Percentiles rank a stretch among this genome's conserved stretches.
These are phyloP conservation scores for Trichoderma atroviride DNA, from an alignment of 2,329 filamentous ascomycete genomes.

Conservation along the genomic window DNA sequence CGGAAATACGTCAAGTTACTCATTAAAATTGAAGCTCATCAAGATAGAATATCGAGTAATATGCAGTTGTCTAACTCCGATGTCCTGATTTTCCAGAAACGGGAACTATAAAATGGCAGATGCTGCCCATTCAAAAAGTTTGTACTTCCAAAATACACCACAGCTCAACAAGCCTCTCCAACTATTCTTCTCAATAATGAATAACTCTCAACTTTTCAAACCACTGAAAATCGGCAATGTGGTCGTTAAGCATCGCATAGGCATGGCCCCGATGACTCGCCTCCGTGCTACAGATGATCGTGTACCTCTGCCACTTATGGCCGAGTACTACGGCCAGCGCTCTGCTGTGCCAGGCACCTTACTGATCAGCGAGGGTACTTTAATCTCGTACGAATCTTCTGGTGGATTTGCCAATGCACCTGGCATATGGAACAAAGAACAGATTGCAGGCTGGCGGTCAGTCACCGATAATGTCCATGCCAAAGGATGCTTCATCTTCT, in stretches of 20 bases:
- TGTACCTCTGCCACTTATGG: constrained; percentile 33
- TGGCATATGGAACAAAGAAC: constrained; percentile 59
- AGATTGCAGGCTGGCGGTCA: constrained; percentile 62
- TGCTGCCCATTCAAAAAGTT: neutral
- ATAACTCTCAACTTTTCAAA: neutral
- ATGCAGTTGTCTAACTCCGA: neutral
- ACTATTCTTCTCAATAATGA: neutral
- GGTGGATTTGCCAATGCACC: constrained; percentile 47
- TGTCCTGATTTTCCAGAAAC: neutral
- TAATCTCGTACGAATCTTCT: constrained; percentile 37
- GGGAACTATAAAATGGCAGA: neutral
- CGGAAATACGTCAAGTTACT: neutral
- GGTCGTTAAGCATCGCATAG: neutral
- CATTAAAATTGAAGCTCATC: neutral
- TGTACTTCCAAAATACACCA: neutral
- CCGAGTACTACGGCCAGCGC: constrained; percentile 50
- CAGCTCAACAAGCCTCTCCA: neutral
- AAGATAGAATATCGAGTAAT: neutral
- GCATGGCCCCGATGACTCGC: neutral
- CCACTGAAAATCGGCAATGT: neutral
- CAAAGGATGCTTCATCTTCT: constrained; percentile 63
- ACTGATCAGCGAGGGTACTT: constrained; percentile 52
- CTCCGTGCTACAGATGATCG: neutral
- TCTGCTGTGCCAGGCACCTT: constrained; percentile 47
- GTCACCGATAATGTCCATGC: constrained; percentile 65